phyloP scores from a whole-genome alignment of 1,139 yeast species.

The Scheffersomyces titani region DNA sequence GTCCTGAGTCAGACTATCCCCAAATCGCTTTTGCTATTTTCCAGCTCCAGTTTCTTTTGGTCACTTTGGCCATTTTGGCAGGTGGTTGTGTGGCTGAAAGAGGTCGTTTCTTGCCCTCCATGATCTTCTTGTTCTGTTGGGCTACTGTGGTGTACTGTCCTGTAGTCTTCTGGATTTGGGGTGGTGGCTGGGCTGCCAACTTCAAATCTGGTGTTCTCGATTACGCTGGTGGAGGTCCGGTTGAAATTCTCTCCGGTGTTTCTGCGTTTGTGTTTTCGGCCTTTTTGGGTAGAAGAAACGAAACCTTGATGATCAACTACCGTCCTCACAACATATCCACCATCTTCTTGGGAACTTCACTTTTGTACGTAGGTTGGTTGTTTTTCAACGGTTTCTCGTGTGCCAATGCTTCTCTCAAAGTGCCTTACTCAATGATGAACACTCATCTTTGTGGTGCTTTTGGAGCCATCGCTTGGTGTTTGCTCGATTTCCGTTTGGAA shows the following conservation, averaged over 20 bases:
- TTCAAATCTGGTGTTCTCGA: constrained; percentile 87
- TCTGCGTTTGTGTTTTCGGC: constrained; percentile 86
- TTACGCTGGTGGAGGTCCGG: constrained; percentile 98
- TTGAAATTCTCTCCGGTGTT: constrained; percentile 88
- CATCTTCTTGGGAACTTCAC: constrained; percentile 73
- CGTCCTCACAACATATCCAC: constrained; percentile 94
- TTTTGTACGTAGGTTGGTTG: constrained; percentile 77
- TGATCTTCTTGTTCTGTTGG: constrained; percentile 84
- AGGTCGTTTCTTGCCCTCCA: constrained; percentile 83
- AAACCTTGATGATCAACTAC: constrained; percentile 81
- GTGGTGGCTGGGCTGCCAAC: constrained; percentile 83
- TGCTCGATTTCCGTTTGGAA: constrained; percentile 84
- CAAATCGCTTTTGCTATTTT: constrained; percentile 82
- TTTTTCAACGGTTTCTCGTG: constrained; percentile 88
- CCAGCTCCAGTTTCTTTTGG: constrained; percentile 90
- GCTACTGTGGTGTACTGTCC: constrained; percentile 93
- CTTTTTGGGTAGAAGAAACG: constrained; percentile 81
- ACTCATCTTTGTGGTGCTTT: constrained; percentile 87
- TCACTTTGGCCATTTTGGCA: constrained; percentile 85
- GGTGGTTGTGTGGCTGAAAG: constrained; percentile 93
- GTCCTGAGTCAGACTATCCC: constrained; percentile 58
- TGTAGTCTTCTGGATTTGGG: constrained; percentile 94
- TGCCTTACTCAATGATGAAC: constrained; percentile 85
- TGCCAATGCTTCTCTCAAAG: constrained; percentile 62
- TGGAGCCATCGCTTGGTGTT: constrained; percentile 92